Percentiles rank a stretch among this genome's conserved stretches.
Conservation (phyloP, 2,329 filamentous ascomycete species). For the Botryosphaeria agaves region DNA sequence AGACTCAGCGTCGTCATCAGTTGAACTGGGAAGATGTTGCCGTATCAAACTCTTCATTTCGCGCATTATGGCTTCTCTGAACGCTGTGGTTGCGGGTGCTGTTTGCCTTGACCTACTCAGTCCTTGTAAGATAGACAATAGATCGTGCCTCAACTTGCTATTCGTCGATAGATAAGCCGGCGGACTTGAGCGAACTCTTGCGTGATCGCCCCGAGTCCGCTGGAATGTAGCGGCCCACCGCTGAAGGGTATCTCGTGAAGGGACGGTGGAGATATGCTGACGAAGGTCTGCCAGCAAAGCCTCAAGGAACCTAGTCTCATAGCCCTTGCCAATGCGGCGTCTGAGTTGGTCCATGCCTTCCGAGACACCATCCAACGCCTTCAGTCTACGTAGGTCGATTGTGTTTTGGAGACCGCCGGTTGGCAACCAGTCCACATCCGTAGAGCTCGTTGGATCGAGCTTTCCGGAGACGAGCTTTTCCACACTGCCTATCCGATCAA, state of each 20-base stretch:
- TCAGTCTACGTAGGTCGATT: constrained; percentile 58
- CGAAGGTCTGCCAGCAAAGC: constrained; percentile 65
- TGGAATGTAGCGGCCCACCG: constrained; percentile 70
- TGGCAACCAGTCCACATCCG: constrained; percentile 12
- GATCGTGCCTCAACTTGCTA: constrained; percentile 49
- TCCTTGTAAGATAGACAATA: constrained; percentile 57
- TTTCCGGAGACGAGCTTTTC: constrained; percentile 70
- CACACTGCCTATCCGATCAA: constrained; percentile 59
- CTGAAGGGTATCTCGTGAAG: constrained; percentile 55
- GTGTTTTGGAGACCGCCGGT: constrained; percentile 14
- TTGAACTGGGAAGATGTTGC: constrained; percentile 74
- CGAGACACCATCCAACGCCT: constrained; percentile 63
- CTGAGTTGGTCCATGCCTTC: constrained; percentile 61
- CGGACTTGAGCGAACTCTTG: constrained; percentile 48
- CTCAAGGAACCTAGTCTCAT: constrained; percentile 63
- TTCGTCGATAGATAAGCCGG: constrained; percentile 66
- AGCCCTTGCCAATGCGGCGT: constrained; percentile 69
- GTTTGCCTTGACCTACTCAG: constrained; percentile 70
- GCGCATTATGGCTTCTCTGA: constrained; percentile 65
- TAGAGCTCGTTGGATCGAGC: constrained; percentile 21
- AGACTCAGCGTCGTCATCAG: constrained; percentile 83
- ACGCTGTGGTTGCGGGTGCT: constrained; percentile 63
- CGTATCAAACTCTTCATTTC: constrained; percentile 79
- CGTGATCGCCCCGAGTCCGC: constrained; percentile 49
- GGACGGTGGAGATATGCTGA: constrained; percentile 59